phyloP scores from a whole-genome alignment of 306 rosid genomes.

The Arachis stenosperma region DNA sequence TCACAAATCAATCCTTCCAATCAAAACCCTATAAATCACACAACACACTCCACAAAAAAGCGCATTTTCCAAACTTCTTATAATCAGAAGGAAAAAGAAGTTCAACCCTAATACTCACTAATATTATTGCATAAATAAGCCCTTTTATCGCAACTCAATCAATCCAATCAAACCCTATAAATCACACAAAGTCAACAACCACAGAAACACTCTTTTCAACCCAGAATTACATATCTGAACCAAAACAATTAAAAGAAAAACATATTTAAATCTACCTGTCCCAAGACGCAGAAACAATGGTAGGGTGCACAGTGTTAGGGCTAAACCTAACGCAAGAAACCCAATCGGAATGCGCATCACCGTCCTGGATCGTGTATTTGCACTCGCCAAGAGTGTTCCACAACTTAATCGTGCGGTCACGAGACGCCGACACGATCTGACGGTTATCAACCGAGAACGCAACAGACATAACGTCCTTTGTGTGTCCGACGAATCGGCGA shows the following conservation, averaged over 20 bases:
- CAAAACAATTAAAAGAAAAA: too few relatives aligned
- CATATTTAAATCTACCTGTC: constrained; percentile 20
- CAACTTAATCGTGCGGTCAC: constrained; percentile 93
- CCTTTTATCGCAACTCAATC: neutral
- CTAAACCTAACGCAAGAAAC: constrained; percentile 88
- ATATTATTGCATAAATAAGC: neutral
- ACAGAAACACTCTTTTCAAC: too few relatives aligned
- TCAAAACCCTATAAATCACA: neutral
- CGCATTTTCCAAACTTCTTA: too few relatives aligned
- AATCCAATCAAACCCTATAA: neutral
- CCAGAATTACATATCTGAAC: too few relatives aligned
- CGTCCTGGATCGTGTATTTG: constrained; percentile 84
- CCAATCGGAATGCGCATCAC: constrained; percentile 86
- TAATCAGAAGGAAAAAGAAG: neutral
- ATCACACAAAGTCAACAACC: too few relatives aligned
- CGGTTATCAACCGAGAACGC: constrained; percentile 97
- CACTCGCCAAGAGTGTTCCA: constrained; percentile 99
- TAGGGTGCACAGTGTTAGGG: constrained; percentile 73
- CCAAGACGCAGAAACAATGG: constrained; percentile 82
- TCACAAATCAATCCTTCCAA: neutral
- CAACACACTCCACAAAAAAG: neutral
- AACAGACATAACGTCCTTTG: constrained; percentile 92
- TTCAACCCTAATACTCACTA: neutral
- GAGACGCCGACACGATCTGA: constrained; percentile 97
- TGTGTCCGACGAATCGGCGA: constrained; percentile 90